Conservation (phyloP, 2,329 filamentous ascomycete genomes). For the Aspergillus versicolor region DNA sequence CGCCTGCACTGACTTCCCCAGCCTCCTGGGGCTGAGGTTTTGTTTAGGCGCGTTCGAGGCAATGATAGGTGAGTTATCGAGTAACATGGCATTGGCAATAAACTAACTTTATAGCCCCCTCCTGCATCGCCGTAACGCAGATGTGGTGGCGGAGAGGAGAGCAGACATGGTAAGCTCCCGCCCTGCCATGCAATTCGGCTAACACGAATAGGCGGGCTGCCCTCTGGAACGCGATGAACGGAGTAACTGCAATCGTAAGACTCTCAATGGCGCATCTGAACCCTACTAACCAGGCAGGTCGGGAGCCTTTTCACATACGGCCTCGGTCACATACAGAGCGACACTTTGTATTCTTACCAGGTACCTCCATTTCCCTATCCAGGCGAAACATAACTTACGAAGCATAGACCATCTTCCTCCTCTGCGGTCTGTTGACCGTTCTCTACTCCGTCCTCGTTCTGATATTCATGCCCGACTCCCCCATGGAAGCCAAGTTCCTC, state of each 20-base stretch:
- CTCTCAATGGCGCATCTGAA: constrained; percentile 25
- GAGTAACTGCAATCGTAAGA: constrained; percentile 57
- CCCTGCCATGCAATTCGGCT: no score
- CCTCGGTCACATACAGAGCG: constrained; percentile 56
- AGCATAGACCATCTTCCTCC: constrained; percentile 51
- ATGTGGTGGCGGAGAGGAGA: constrained; percentile 64
- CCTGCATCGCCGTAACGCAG: constrained; percentile 58
- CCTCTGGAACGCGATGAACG: constrained; percentile 63
- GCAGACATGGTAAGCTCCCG: constrained; percentile 47
- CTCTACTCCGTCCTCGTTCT: constrained; percentile 48
- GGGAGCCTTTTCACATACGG: constrained; percentile 54
- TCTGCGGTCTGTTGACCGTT: constrained; percentile 54
- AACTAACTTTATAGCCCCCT: constrained; percentile 36
- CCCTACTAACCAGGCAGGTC: no score
- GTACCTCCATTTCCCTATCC: constrained; percentile 13
- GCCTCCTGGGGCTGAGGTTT: constrained; percentile 48
- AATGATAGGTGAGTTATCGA: constrained; percentile 19
- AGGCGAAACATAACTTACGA: no score
- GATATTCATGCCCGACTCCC: constrained; percentile 51
- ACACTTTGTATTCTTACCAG: constrained; percentile 32
- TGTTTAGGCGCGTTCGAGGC: constrained; percentile 42
- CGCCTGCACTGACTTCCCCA: constrained; percentile 49
- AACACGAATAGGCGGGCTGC: constrained; percentile 41
- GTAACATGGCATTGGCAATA: neutral
- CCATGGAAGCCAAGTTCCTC: constrained; percentile 51